phyloP scores from a whole-genome alignment of 208 protist species.

The Angomonas deanei region DNA sequence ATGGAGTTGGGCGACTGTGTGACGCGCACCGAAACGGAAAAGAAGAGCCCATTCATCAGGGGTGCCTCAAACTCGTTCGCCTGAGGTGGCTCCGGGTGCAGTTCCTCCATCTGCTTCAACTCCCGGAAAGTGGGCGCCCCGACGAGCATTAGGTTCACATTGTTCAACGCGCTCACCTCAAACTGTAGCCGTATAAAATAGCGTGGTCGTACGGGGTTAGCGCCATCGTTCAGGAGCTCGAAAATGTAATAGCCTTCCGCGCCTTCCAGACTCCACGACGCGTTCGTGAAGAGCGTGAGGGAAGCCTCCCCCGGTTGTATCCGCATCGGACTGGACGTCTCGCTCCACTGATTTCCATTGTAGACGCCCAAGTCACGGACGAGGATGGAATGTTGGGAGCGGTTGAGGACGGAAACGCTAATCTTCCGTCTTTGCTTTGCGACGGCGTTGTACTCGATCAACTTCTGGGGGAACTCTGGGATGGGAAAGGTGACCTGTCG shows the following conservation, averaged over 20 bases:
- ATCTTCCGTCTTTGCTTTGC: slow-evolving; percentile 46
- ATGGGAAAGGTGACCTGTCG: slow-evolving; percentile 22
- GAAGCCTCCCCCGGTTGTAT: slow-evolving; percentile 50
- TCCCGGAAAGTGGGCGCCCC: slow-evolving; percentile 25
- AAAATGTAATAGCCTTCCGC: slow-evolving; percentile 67
- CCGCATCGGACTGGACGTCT: slow-evolving; percentile 32
- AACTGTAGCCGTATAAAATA: slow-evolving; percentile 65
- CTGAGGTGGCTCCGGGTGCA: slow-evolving; percentile 16
- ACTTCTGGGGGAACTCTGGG: slow-evolving; percentile 37
- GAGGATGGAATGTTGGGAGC: slow-evolving; percentile 28
- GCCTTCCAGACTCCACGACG: slow-evolving; percentile 53
- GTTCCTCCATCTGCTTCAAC: slow-evolving; percentile 27
- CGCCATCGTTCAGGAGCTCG: slow-evolving; percentile 46
- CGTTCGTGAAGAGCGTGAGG: slow-evolving; percentile 63
- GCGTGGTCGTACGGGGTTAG: slow-evolving; percentile 13
- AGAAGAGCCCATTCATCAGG: slow-evolving; percentile 29
- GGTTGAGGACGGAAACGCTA: slow-evolving; percentile 48
- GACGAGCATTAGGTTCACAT: slow-evolving; percentile 36
- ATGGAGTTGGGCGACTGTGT: slow-evolving; percentile 21
- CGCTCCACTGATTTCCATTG: slow-evolving; percentile 45
- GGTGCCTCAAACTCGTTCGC: slow-evolving; percentile 23
- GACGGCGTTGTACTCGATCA: slow-evolving; percentile 36
- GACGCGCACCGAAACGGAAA: slow-evolving; percentile 26
- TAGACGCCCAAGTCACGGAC: slow-evolving; percentile 25
- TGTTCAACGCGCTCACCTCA: slow-evolving; percentile 65